phyloP scores from a whole-genome alignment of 176 grass and related monocot genomes.

The Eleusine coracana region DNA sequence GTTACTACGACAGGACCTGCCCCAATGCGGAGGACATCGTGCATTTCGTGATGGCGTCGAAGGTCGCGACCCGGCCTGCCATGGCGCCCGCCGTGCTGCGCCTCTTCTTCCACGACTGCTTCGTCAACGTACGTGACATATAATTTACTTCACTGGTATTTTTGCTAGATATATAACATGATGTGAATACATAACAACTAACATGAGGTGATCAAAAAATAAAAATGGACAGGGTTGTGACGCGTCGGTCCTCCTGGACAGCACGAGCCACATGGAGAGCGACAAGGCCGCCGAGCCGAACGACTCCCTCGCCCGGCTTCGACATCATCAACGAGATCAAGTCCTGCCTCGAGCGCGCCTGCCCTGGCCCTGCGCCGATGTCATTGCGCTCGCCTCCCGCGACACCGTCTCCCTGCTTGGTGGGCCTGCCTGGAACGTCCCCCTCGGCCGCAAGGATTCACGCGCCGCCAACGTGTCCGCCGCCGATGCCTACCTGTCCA shows the following conservation, averaged over 20 bases:
- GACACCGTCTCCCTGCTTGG: constrained; percentile 65
- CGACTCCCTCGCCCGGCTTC: constrained; percentile 43
- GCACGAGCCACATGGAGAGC: not conserved
- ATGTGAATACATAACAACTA: too few relatives aligned
- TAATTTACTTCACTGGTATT: not conserved
- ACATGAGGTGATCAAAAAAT: too few relatives aligned
- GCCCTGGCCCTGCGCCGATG: constrained; percentile 67
- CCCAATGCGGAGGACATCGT: constrained; percentile 43
- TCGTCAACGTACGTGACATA: constrained; percentile 38
- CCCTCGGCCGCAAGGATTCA: constrained; percentile 72
- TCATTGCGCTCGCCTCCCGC: constrained; percentile 51
- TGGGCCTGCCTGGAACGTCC: constrained; percentile 62
- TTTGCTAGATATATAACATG: too few relatives aligned
- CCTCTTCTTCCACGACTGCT: constrained; percentile 89
- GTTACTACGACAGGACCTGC: constrained; percentile 62
- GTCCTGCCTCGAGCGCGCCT: constrained; percentile 43
- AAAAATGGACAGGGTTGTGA: too few relatives aligned
- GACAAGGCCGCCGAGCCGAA: constrained; percentile 57
- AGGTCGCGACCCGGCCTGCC: constrained; percentile 32
- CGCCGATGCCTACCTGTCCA: constrained; percentile 47
- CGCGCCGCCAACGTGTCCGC: constrained; percentile 15
- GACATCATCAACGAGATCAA: constrained; percentile 68
- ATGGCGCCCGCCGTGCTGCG: constrained; percentile 68
- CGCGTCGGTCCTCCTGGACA: too few relatives aligned
- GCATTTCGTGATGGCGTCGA: constrained; percentile 42